Conservation (phyloP, 2,329 filamentous ascomycete species). For the Colletotrichum orchidophilum region DNA sequence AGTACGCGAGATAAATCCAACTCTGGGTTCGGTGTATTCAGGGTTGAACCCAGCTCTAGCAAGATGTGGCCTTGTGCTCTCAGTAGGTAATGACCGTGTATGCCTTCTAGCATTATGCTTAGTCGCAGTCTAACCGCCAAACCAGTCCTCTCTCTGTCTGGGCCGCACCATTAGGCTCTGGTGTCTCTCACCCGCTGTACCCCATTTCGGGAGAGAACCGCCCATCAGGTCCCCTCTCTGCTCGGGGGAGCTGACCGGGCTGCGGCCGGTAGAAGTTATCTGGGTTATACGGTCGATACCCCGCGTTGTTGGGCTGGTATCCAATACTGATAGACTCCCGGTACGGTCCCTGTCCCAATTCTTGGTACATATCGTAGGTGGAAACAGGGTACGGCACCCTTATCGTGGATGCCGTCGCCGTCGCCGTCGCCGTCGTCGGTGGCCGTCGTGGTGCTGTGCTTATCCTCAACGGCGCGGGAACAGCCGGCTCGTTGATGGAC, state of each 20-base stretch:
- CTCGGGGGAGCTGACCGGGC: slow-evolving; percentile 25
- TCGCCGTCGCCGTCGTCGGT: too few species aligned
- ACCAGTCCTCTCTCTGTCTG: too few species aligned
- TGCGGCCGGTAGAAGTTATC: slow-evolving; percentile 4
- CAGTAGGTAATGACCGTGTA: background rate
- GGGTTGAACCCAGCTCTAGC: background rate
- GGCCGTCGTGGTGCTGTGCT: background rate
- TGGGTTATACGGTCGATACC: slow-evolving; percentile 19
- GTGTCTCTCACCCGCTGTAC: background rate
- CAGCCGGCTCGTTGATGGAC: slow-evolving; percentile 12
- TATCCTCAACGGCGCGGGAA: slow-evolving; percentile 7
- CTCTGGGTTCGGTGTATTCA: background rate
- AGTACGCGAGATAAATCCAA: background rate
- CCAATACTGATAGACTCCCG: slow-evolving; percentile 28
- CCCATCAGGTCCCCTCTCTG: slow-evolving; percentile 26
- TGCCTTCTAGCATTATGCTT: too few species aligned
- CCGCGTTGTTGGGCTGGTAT: slow-evolving; percentile 24
- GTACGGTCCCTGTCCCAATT: slow-evolving; percentile 22
- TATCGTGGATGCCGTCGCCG: background rate
- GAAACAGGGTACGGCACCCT: slow-evolving; percentile 15
- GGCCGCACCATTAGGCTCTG: too few species aligned
- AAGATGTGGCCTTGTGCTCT: background rate
- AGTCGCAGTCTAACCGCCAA: too few species aligned
- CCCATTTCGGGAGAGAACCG: slow-evolving; percentile 2
- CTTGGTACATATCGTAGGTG: slow-evolving; percentile 22